Evolutionary conservation across 805 yeast species (phyloP), one percentile per base, ranked within the genome.

Genomic region (Cyberlindnera veronae): DNA sequence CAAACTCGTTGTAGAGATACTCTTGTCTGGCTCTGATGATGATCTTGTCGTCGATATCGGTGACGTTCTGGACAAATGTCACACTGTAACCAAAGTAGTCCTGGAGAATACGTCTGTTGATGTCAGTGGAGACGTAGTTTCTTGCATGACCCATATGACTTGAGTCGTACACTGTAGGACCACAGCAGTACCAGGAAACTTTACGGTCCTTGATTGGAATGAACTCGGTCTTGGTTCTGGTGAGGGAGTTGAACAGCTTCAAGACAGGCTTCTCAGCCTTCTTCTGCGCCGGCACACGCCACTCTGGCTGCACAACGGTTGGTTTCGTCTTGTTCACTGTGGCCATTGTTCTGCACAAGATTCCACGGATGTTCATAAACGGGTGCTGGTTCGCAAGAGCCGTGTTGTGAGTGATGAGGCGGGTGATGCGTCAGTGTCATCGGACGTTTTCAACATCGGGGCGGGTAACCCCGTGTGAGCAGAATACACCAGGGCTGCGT

Each of bases 61-160:
- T 93, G 43, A 93, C 97, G 60, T 93, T 93, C 67, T 93, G 99
- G 32, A 93, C 89, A 64, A 90, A 93, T 34, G 72, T 74, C 32
- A 93, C 77, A 51, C 87, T 80, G 65, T 87, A 93, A 16, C 96
- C 95, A 64, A 93, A 93, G 63, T 88, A 91, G 62, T 91, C 87
- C 62, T 83, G 88, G 49, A 93, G 61, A 36, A 93, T 76, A 52
- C 99, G 76, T 61, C 99, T 79, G 60, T 89, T 85, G 59, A 93
- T 88, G 62, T 93, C 99, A 38, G 85, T 86, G 9, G 96, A 79
- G 36, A 93, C 98, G 57, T 93, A 93, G 66, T 93, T 93, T 63
- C 99, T 74, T 12, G 99, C 99, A 62, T 93, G 99, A 17, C 99
- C 99, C 97, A 93, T 89, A 60, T 93, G 99, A 38, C 90, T 78